A percentile compares a stretch with the other conserved stretches of the same genome.
Evolutionary conservation across 805 yeast species (phyloP).

Genomic region (Saccharomycopsis babjevae): DNA sequence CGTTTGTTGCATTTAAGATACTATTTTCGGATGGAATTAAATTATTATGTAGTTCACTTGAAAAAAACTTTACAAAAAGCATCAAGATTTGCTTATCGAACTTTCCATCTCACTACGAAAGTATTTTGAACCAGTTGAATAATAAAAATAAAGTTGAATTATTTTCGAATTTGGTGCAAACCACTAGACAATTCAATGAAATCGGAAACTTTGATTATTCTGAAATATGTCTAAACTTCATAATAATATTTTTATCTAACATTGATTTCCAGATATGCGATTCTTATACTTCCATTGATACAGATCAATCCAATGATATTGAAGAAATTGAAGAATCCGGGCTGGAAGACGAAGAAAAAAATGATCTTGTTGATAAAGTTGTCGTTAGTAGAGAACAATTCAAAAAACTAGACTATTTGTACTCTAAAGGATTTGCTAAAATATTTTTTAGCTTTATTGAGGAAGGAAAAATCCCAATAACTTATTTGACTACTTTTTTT

Average conservation of each 20-base stretch:
- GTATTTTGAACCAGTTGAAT: not conserved
- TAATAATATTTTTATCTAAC: not conserved
- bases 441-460: slow-evolving; percentile 3
- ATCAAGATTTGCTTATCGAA: not conserved
- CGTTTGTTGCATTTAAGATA: not conserved
- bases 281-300: not conserved
- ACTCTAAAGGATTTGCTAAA: slow-evolving; percentile 10
- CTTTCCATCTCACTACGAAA: not conserved
- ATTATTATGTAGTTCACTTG: not conserved
- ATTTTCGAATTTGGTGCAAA: not conserved
- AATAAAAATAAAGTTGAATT: not conserved
- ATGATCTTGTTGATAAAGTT: slow-evolving; percentile 15
- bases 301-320: slow-evolving; percentile 11
- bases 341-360: slow-evolving; percentile 20
- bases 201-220: not conserved
- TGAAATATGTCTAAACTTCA: not conserved
- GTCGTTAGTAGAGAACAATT: slow-evolving; percentile 14
- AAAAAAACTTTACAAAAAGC: not conserved
- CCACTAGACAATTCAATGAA: not conserved
- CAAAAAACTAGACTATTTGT: slow-evolving; percentile 6
- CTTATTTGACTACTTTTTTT: slow-evolving; percentile 22
- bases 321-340: slow-evolving; percentile 23
- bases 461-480: slow-evolving; percentile 15
- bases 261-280: not conserved
- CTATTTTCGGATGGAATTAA: not conserved